A percentile compares a stretch with the other conserved stretches of the same genome.
phyloP scores from a whole-genome alignment of 768 basidiomycete genomes.

The Hericium rajendrae region DNA sequence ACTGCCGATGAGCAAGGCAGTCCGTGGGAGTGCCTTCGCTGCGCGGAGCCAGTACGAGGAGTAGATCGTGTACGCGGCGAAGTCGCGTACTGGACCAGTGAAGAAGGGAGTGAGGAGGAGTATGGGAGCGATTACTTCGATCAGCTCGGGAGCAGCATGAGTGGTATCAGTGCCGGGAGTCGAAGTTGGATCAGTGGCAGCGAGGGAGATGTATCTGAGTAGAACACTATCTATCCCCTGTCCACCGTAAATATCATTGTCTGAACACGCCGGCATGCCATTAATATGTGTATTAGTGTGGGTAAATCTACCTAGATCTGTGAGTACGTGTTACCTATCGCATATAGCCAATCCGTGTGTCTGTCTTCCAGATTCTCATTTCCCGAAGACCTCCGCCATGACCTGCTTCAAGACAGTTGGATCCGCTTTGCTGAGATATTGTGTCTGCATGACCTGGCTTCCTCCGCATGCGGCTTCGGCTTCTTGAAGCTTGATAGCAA shows the following conservation, averaged over 20 bases:
- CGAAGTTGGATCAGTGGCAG: conserved; percentile 14
- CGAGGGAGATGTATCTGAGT: conserved; percentile 12
- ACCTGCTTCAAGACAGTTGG: conserved; percentile 68
- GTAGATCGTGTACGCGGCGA: conserved; percentile 46
- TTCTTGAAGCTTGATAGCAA: conserved; percentile 24
- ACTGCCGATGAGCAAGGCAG: conserved; percentile 55
- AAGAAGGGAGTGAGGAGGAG: conserved; percentile 43
- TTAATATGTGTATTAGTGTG: too few species aligned
- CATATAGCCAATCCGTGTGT: background rate
- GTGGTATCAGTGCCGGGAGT: conserved; percentile 13
- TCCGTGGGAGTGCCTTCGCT: conserved; percentile 81
- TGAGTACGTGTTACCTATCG: background rate
- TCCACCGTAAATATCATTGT: background rate
- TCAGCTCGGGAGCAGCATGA: conserved; percentile 14
- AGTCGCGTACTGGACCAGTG: conserved; percentile 19
- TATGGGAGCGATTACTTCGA: conserved; percentile 36
- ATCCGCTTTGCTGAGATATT: conserved; percentile 59
- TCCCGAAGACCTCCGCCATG: conserved; percentile 17
- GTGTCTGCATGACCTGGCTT: conserved; percentile 43
- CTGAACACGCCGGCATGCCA: too few species aligned
- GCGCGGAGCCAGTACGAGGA: conserved; percentile 51
- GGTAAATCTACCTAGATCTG: background rate
- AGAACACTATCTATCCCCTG: background rate
- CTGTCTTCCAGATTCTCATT: background rate
- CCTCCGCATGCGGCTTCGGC: conserved; percentile 57